phyloP scores from a whole-genome alignment of 1,284 basidiomycete species.

The Chalciporus sp. region DNA sequence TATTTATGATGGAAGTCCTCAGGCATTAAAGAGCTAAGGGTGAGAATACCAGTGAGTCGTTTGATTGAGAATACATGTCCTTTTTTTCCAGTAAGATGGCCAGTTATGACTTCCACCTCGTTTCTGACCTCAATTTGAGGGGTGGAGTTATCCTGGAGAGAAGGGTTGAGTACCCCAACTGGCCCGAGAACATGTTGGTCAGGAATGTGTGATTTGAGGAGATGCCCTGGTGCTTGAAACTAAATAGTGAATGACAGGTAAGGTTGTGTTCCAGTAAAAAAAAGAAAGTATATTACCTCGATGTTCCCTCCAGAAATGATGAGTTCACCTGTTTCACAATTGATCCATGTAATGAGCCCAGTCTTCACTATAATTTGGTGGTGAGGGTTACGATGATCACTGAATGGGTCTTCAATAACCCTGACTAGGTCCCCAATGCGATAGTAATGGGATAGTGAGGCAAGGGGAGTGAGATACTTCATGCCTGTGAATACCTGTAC shows the following conservation, averaged over 20 bases:
- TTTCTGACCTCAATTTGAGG: not conserved
- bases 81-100: not conserved
- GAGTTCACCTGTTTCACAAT: not conserved
- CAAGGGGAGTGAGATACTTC: not conserved
- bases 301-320: not conserved
- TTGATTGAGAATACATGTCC: not conserved
- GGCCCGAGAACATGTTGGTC: not conserved
- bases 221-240: not conserved
- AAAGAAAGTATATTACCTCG: not conserved
- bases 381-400: not conserved
- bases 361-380: not conserved
- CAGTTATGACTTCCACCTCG: not conserved
- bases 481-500: not conserved
- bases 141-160: not conserved
- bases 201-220: not conserved
- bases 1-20: not conserved
- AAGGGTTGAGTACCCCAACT: not conserved
- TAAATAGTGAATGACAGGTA: not conserved
- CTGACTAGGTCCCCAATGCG: not conserved
- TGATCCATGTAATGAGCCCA: not conserved
- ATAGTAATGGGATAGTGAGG: not conserved
- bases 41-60: not conserved
- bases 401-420: not conserved
- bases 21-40: not conserved
- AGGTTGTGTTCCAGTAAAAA: too few species aligned